Evolutionary conservation across 2,329 filamentous ascomycete genomes (phyloP).

Genomic region (Trichoderma hamatum): DNA sequence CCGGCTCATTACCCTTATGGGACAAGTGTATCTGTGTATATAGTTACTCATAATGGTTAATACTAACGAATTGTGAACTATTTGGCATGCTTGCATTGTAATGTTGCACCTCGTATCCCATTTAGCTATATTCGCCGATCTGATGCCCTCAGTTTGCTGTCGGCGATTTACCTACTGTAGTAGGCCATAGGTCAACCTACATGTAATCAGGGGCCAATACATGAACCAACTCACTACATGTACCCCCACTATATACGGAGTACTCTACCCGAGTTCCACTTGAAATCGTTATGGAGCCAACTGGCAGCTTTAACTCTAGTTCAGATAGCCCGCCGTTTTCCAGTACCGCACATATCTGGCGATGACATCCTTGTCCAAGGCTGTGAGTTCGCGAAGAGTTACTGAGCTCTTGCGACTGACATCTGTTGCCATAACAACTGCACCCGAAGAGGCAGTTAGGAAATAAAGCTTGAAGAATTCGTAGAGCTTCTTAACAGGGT

Average conservation of each 20-base stretch:
- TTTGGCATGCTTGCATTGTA: no score
- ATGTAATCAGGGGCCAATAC: not conserved
- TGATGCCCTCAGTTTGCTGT: not conserved
- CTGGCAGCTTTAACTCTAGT: not conserved
- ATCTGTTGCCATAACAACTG: slow-evolving; percentile 30
- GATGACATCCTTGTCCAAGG: slow-evolving; percentile 25
- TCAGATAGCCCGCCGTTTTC: slow-evolving; percentile 28
- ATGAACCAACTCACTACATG: not conserved
- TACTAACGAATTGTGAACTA: no score
- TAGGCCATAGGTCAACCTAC: not conserved
- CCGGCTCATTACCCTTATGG: not conserved
- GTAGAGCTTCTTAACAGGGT: slow-evolving; percentile 28
- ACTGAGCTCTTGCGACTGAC: slow-evolving; percentile 26
- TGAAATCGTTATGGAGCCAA: not conserved
- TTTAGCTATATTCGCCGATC: not conserved
- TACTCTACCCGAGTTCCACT: not conserved
- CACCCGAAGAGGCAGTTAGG: slow-evolving; percentile 27
- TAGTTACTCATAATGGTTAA: no score
- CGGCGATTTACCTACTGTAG: not conserved
- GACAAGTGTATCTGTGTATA: no score
- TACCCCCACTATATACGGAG: not conserved
- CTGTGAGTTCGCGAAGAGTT: slow-evolving; percentile 22
- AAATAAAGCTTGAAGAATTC: slow-evolving; percentile 30
- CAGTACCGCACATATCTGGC: slow-evolving; percentile 28
- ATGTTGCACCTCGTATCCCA: not conserved